Conservation (phyloP, 1,284 basidiomycete genomes). For the Sporisorium exsertum region DNA sequence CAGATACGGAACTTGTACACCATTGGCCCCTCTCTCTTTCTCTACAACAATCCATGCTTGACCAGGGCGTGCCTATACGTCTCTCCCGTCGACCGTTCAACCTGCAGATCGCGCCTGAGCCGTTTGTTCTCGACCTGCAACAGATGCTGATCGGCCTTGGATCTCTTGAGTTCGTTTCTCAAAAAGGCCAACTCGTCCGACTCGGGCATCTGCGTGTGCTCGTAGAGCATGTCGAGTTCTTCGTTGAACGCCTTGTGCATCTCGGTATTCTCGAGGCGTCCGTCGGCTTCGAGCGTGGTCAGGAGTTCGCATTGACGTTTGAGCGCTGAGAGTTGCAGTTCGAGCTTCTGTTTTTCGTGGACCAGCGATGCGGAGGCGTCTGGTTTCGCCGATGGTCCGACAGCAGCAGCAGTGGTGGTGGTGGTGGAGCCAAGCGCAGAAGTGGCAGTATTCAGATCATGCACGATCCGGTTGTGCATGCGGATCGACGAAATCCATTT, state of each 20-base stretch:
- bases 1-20: not conserved
- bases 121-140: constrained; percentile 48
- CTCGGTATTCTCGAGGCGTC: constrained; percentile 65
- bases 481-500: constrained; percentile 42
- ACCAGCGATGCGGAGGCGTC: not conserved
- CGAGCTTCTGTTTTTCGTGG: constrained; percentile 33
- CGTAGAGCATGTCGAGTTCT: constrained; percentile 65
- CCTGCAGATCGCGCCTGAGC: constrained; percentile 39
- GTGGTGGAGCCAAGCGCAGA: constrained; percentile 7
- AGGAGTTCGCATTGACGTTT: constrained; percentile 59
- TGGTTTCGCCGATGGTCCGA: not conserved
- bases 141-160: constrained; percentile 52
- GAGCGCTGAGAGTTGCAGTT: constrained; percentile 49
- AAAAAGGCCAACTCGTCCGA: constrained; percentile 51
- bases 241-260: constrained; percentile 68
- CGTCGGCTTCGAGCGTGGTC: constrained; percentile 62
- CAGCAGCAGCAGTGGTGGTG: not conserved
- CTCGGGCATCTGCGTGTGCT: constrained; percentile 60
- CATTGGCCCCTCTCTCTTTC: not conserved
- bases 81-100: constrained; percentile 27
- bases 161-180: constrained; percentile 47
- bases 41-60: constrained; percentile 41
- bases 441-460: constrained; percentile 17
- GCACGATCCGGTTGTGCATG: constrained; percentile 46
- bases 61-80: constrained; percentile 24